Percentiles rank a stretch among this genome's conserved stretches.
These are phyloP conservation scores for Solanum aculeatissimum DNA, from an alignment of 305 asterid genomes.

Conservation along the genomic window DNA sequence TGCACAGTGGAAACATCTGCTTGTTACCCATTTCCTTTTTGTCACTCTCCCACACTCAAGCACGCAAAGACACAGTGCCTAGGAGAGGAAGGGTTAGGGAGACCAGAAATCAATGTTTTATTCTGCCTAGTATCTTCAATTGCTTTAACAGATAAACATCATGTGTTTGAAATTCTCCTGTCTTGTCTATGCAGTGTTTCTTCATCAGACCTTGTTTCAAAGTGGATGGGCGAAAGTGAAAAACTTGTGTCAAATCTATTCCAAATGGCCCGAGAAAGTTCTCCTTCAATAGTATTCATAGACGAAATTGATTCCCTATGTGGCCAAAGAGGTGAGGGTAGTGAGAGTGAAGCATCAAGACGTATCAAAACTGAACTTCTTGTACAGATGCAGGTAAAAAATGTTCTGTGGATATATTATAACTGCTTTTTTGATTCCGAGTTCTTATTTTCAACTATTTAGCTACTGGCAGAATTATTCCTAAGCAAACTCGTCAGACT, in stretches of 20 bases:
- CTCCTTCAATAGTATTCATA: constrained; percentile 83
- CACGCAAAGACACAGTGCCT: not conserved
- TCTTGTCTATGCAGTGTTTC: constrained; percentile 47
- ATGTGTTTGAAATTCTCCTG: not conserved
- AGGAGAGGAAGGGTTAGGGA: not conserved
- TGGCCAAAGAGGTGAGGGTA: constrained; percentile 97
- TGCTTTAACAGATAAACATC: not conserved
- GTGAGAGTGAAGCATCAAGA: constrained; percentile 96
- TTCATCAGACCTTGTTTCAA: constrained; percentile 97
- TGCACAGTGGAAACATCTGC: not conserved
- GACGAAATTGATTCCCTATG: constrained; percentile 94
- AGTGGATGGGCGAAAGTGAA: constrained; percentile 99
- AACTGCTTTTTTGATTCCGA: not conserved
- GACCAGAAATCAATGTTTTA: not conserved
- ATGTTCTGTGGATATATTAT: not conserved
- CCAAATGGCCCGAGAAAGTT: constrained; percentile 98
- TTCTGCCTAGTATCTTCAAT: not conserved
- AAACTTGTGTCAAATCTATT: constrained; percentile 92
- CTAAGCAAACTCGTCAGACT: not conserved
- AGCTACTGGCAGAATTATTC: not conserved
- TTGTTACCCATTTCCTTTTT: not conserved
- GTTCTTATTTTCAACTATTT: not conserved
- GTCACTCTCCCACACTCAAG: not conserved
- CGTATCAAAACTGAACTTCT: constrained; percentile 92
- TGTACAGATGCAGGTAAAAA: constrained; percentile 96